Evolutionary conservation across 176 grass and related monocot genomes (phyloP), one percentile per base, ranked within the genome.

Genomic region (Zizania latifolia): DNA sequence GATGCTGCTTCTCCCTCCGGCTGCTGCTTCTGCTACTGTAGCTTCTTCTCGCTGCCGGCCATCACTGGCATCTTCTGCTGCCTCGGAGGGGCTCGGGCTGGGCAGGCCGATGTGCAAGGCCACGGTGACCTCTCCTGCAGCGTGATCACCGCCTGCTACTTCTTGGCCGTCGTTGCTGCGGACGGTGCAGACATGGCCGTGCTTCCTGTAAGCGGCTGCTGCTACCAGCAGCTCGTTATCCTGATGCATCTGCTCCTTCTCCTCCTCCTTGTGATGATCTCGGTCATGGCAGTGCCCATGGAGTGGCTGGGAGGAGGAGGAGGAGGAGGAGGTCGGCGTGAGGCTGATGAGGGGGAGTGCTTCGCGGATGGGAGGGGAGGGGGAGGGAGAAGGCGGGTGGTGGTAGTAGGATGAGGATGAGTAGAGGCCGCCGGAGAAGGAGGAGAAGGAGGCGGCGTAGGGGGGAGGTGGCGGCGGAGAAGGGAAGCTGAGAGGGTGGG

Each of bases 61-160:
- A n/a, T n/a, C n/a, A n/a, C n/a, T n/a, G n/a, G n/a, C n/a, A n/a
- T n/a, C n/a, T n/a, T n/a, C n/a, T n/a, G n/a, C 62, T 1, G 73
- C 68, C 10, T 65, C 71, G 4, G 79, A 72, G 31, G 39, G 66
- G 31, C 86, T 48, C 62, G 78, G 84, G 55, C 84, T 87, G 29
- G 91, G 91, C 15, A 93, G 91, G 41, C 91, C 91, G 39, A 93
- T 93, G 75, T 93, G 87, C 59, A 93, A 57, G 56, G 87, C 85
- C 31, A 93, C 91, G 6, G 87, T 93, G 72, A 93, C 87, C 55
- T 76, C 84, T 4, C 61, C 87, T 43, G 62, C 87, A 23, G 58
- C 82, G 21, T 81, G 60, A 64, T 86, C 78, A 10, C 26, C 54
- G 24, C 16, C 35, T 2, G 36, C 31, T 2, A 41, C 26, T 22